Evolutionary conservation across 75 land plant species (phyloP).

Genomic region (Selaginella tamariscina): DNA sequence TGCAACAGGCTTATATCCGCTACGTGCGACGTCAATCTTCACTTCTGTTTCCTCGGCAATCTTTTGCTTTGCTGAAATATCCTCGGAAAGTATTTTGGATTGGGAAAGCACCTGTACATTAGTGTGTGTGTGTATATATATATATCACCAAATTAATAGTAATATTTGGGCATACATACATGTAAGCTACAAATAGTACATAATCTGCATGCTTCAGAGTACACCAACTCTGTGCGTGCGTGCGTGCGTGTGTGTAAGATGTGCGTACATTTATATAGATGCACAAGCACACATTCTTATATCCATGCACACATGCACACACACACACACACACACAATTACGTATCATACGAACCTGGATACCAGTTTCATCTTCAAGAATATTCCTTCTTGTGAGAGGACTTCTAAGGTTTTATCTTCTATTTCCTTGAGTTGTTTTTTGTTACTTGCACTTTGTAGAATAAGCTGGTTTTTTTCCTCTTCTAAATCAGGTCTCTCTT

Average conservation of each 20-base stretch:
- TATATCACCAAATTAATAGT: no score
- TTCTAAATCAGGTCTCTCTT: slow-evolving; percentile 27
- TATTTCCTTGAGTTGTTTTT: slow-evolving; percentile 22
- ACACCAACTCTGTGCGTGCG: no score
- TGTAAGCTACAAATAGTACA: no score
- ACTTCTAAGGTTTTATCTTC: slow-evolving; percentile 27
- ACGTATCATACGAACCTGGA: slow-evolving; percentile 19
- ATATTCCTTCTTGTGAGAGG: slow-evolving; percentile 29
- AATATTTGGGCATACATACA: no score
- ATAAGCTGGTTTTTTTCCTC: slow-evolving; percentile 27
- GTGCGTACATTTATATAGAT: no score
- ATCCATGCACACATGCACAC: no score
- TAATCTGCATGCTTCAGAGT: no score
- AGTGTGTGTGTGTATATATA: no score
- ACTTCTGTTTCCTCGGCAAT: slow-evolving; percentile 25
- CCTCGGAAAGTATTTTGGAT: slow-evolving; percentile 24
- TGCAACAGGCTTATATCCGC: slow-evolving; percentile 19
- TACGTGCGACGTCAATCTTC: slow-evolving; percentile 20
- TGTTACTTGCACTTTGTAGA: slow-evolving; percentile 22
- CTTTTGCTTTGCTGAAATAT: slow-evolving; percentile 24
- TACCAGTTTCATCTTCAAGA: slow-evolving; percentile 28
- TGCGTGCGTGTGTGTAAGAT: no score
- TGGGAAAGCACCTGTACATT: slow-evolving; percentile 19
- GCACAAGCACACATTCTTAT: no score
- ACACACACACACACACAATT: no score